phyloP scores from a whole-genome alignment of 2,329 filamentous ascomycete genomes.

The Fonsecaea pugnacius region DNA sequence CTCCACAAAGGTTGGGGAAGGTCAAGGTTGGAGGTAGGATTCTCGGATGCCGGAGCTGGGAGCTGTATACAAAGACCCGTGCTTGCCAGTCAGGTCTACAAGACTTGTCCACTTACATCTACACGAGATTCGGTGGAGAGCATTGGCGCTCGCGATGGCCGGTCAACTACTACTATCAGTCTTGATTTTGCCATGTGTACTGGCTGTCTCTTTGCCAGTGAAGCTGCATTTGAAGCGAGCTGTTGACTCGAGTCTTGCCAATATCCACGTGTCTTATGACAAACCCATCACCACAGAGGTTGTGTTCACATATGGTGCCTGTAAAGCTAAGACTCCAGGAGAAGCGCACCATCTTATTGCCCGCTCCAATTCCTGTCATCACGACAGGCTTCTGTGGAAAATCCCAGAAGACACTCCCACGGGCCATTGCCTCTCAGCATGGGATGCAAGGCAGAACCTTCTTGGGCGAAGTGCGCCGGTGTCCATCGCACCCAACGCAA shows the following conservation, averaged over 20 bases:
- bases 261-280: constrained; percentile 25
- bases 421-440: constrained; percentile 26
- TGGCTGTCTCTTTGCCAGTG: constrained; percentile 23
- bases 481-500: constrained; percentile 18
- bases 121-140: background rate
- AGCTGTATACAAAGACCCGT: constrained; percentile 9
- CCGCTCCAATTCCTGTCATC: constrained; percentile 20
- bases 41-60: background rate
- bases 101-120: background rate
- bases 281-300: constrained; percentile 15
- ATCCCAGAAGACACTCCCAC: constrained; percentile 23
- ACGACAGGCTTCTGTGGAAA: constrained; percentile 30
- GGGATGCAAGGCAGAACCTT: constrained; percentile 22
- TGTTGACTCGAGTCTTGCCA: constrained; percentile 27
- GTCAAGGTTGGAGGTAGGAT: background rate
- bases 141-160: constrained; percentile 10
- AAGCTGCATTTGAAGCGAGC: constrained; percentile 26
- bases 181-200: constrained; percentile 17
- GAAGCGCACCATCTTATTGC: constrained; percentile 28
- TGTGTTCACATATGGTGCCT: constrained; percentile 28
- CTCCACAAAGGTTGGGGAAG: background rate
- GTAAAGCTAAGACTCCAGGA: constrained; percentile 22
- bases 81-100: background rate
- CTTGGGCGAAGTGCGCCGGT: constrained; percentile 29
- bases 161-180: constrained; percentile 6